Evolutionary conservation across 169 alveolate genomes (phyloP).

Genomic region (Cryptosporidium viatorum): DNA sequence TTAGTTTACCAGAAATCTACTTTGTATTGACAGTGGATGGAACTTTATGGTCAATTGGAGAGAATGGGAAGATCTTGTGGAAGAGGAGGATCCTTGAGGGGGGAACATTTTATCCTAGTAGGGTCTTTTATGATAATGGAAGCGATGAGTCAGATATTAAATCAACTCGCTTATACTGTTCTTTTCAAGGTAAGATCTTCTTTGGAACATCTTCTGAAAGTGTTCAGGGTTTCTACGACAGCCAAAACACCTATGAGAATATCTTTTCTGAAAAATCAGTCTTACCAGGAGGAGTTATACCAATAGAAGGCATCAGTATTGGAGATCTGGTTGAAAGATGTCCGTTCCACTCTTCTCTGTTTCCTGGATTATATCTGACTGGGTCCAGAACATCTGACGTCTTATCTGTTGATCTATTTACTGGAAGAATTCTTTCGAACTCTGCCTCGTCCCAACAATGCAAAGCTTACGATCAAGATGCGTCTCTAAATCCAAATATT

Average conservation of each 20-base stretch:
- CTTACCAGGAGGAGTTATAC: conserved; percentile 39
- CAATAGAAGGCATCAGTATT: conserved; percentile 36
- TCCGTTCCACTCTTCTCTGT: conserved; percentile 65
- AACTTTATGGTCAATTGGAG: conserved; percentile 39
- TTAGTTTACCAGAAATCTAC: conserved; percentile 18
- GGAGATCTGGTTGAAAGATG: conserved; percentile 59
- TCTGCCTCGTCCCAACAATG: conserved; percentile 66
- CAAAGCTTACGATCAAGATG: conserved; percentile 25
- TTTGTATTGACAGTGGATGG: conserved; percentile 67
- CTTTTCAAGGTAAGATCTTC: conserved; percentile 70
- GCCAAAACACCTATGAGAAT: conserved; percentile 3
- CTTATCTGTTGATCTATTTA: conserved; percentile 36
- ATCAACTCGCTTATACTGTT: conserved; percentile 13
- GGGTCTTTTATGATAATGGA: background rate
- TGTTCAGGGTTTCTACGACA: background rate
- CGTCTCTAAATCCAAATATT: background rate
- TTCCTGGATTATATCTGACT: conserved; percentile 65
- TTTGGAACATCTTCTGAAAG: conserved; percentile 5
- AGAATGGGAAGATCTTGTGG: conserved; percentile 54
- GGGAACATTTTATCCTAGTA: conserved; percentile 58
- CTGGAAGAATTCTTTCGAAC: conserved; percentile 64
- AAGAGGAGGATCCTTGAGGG: conserved; percentile 27
- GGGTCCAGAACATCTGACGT: conserved; percentile 68
- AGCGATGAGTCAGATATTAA: background rate
- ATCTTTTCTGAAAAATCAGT: conserved; percentile 6